Evolutionary conservation across 2,329 filamentous ascomycete genomes (phyloP).

Genomic region (Aspergillus novofumigatus): DNA sequence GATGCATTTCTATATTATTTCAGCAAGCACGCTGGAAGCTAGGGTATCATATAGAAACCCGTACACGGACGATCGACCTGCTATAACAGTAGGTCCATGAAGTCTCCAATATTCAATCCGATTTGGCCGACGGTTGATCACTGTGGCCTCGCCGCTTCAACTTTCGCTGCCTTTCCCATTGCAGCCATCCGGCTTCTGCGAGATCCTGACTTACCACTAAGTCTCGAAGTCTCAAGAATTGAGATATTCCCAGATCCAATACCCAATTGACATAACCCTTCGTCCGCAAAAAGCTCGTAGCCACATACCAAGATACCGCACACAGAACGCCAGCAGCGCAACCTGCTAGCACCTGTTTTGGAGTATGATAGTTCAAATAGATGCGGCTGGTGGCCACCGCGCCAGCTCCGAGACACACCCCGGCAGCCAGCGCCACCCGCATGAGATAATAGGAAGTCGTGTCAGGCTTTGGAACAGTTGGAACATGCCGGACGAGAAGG

Average conservation of each 20-base stretch:
- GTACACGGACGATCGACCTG: not conserved
- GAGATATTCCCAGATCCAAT: constrained; percentile 61
- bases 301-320: constrained; percentile 72
- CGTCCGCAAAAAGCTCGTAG: constrained; percentile 63
- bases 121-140: constrained; percentile 22
- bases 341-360: constrained; percentile 80
- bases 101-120: constrained; percentile 17
- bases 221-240: constrained; percentile 71
- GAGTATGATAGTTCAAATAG: constrained; percentile 90
- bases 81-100: not conserved
- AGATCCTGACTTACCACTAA: constrained; percentile 83
- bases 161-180: constrained; percentile 64
- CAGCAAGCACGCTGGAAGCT: not conserved
- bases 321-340: constrained; percentile 65
- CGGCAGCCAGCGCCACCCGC: constrained; percentile 55
- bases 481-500: constrained; percentile 72
- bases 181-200: constrained; percentile 87
- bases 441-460: constrained; percentile 45
- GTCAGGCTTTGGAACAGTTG: constrained; percentile 45
- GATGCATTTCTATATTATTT: not conserved
- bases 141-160: constrained; percentile 24
- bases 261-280: constrained; percentile 68
- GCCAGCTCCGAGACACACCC: constrained; percentile 58
- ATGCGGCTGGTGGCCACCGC: constrained; percentile 77
- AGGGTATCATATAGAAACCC: not conserved